These are phyloP conservation scores for Pichia sp. DNA, from an alignment of 1,139 yeast genomes.

Conservation along the genomic window DNA sequence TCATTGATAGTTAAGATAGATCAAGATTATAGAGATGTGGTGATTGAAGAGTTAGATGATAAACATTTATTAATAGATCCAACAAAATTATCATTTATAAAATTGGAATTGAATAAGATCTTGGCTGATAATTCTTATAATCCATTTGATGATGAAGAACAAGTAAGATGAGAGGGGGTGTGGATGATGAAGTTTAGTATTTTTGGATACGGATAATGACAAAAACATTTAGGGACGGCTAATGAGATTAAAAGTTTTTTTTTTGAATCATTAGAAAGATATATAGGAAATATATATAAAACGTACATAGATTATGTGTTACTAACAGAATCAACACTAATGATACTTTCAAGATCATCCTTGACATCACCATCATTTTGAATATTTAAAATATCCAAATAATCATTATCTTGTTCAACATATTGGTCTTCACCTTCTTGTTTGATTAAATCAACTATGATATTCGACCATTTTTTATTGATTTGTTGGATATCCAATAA, in stretches of 20 bases:
- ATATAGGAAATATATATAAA: too few species aligned
- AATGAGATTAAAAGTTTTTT: too few species aligned
- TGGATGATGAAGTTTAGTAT: too few species aligned
- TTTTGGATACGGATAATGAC: too few species aligned
- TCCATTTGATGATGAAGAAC: conserved; percentile 62
- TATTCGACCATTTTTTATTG: not conserved
- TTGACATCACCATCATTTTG: not conserved
- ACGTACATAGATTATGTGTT: too few species aligned
- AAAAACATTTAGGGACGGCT: too few species aligned
- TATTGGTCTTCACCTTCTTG: not conserved
- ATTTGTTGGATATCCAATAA: not conserved
- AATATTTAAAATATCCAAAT: not conserved
- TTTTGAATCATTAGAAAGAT: too few species aligned
- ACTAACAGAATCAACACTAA: too few species aligned
- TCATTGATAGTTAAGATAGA: conserved; percentile 83
- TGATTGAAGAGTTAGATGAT: conserved; percentile 76
- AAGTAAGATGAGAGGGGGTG: not conserved
- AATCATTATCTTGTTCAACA: not conserved
- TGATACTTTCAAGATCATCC: not conserved
- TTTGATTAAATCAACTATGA: not conserved
- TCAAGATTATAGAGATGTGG: conserved; percentile 62
- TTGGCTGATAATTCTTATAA: conserved; percentile 79
- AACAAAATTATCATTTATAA: conserved; percentile 66
- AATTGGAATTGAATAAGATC: conserved; percentile 65
- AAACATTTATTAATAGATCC: conserved; percentile 80